Evolutionary conservation across 2,329 filamentous ascomycete species (phyloP).

Genomic region (Botrytis fabae): DNA sequence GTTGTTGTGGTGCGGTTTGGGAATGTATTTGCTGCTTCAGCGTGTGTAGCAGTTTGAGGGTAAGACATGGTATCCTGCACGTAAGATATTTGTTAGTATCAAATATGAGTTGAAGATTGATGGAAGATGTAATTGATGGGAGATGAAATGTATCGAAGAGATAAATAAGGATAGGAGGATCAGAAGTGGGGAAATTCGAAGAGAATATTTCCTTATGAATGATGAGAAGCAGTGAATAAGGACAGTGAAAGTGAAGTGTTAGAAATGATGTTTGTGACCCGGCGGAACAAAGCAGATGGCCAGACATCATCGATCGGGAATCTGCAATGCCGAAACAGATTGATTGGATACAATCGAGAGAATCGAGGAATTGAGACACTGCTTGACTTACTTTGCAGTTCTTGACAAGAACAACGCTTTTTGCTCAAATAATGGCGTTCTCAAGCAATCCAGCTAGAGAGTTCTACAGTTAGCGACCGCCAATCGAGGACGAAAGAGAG

Average conservation of each 20-base stretch:
- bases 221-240: slow-evolving; percentile 14
- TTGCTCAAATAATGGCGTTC: slow-evolving; percentile 24
- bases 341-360: neutral
- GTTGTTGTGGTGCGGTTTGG: slow-evolving; percentile 32
- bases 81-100: slow-evolving; percentile 27
- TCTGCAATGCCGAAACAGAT: slow-evolving; percentile 1
- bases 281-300: slow-evolving; percentile 2
- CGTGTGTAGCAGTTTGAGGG: slow-evolving; percentile 37
- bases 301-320: neutral
- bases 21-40: slow-evolving; percentile 34
- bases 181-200: neutral
- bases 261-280: slow-evolving; percentile 7
- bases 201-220: neutral
- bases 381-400: slow-evolving; percentile 34
- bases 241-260: slow-evolving; percentile 3
- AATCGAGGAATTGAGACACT: neutral
- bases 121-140: slow-evolving; percentile 18
- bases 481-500: neutral
- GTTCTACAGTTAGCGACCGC: slow-evolving; percentile 24
- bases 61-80: slow-evolving; percentile 42
- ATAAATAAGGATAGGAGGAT: neutral
- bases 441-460: slow-evolving; percentile 30
- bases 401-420: slow-evolving; percentile 28
- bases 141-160: slow-evolving; percentile 1
- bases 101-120: slow-evolving; percentile 19